Evolutionary conservation across 345 rosid genomes (phyloP).

Genomic region (Pugionium cornutum): DNA sequence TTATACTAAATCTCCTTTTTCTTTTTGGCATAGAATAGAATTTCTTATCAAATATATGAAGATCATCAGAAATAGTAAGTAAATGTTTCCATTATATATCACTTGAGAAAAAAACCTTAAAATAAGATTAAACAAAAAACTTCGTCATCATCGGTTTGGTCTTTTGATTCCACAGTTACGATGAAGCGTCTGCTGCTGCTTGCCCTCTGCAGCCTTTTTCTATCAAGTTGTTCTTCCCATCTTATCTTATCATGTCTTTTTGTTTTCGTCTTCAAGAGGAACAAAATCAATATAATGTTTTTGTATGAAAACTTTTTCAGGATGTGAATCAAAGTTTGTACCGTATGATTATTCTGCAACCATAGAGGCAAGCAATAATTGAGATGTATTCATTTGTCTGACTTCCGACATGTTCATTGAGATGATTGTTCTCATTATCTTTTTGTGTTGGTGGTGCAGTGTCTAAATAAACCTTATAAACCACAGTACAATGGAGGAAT

Average conservation of each 20-base stretch:
- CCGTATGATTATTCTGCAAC: constrained; percentile 72
- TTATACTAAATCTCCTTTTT: not conserved
- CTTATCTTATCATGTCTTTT: not conserved
- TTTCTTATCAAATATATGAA: not conserved
- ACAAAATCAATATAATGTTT: constrained; percentile 2
- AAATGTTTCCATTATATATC: constrained; percentile 15
- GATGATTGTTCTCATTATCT: not conserved
- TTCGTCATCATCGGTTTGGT: constrained; percentile 22
- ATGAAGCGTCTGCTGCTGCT: constrained; percentile 37
- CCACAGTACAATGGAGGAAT: constrained; percentile 82
- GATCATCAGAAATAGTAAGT: constrained; percentile 8
- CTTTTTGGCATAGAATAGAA: constrained; percentile 1
- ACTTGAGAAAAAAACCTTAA: not conserved
- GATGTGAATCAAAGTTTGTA: constrained; percentile 43
- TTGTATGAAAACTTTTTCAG: constrained; percentile 39
- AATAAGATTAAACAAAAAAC: too few relatives aligned
- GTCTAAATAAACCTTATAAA: constrained; percentile 53
- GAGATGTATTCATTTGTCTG: not conserved
- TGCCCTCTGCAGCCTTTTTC: constrained; percentile 24
- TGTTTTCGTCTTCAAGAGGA: not conserved
- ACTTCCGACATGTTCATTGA: not conserved
- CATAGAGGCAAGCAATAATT: constrained; percentile 44
- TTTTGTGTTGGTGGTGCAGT: constrained; percentile 43
- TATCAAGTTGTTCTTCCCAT: constrained; percentile 32
- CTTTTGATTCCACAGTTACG: not conserved